phyloP scores from a whole-genome alignment of 2,329 filamentous ascomycete genomes.

The Talaromyces islandicus region DNA sequence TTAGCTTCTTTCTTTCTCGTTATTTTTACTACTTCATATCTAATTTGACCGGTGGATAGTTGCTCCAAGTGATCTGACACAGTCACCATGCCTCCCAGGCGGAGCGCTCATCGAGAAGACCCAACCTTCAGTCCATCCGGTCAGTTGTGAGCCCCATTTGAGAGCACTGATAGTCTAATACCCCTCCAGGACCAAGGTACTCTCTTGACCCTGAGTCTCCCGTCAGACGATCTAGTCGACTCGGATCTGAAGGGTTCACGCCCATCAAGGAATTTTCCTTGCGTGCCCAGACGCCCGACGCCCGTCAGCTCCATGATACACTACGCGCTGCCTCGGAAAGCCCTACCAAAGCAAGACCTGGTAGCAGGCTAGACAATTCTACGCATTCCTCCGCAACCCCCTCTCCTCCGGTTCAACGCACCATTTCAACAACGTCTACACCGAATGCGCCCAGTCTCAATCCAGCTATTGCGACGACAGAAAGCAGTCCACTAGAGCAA shows the following conservation, averaged over 20 bases:
- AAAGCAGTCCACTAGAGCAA: conserved; percentile 1
- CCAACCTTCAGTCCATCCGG: conserved; percentile 9
- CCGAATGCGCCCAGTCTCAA: conserved; percentile 23
- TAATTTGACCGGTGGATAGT: background rate
- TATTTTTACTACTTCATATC: background rate
- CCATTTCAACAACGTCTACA: conserved; percentile 20
- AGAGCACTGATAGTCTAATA: background rate
- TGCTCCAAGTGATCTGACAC: background rate
- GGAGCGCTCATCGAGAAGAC: background rate
- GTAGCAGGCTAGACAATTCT: background rate
- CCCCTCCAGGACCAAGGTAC: conserved; percentile 7
- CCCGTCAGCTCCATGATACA: conserved; percentile 7
- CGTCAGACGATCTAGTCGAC: conserved; percentile 7
- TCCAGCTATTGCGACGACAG: conserved; percentile 12
- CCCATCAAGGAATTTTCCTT: background rate
- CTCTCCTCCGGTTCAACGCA: conserved; percentile 27
- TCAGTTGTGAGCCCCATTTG: background rate
- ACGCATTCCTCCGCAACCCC: conserved; percentile 18
- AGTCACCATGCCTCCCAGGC: background rate
- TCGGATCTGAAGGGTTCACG: background rate
- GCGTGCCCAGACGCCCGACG: conserved; percentile 9
- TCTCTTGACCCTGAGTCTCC: conserved; percentile 2
- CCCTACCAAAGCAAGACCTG: conserved; percentile 10
- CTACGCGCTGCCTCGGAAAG: conserved; percentile 21
- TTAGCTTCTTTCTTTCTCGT: background rate